These are phyloP conservation scores for Yamadazyma sp. DNA, from an alignment of 1,139 yeast species.

Conservation along the genomic window DNA sequence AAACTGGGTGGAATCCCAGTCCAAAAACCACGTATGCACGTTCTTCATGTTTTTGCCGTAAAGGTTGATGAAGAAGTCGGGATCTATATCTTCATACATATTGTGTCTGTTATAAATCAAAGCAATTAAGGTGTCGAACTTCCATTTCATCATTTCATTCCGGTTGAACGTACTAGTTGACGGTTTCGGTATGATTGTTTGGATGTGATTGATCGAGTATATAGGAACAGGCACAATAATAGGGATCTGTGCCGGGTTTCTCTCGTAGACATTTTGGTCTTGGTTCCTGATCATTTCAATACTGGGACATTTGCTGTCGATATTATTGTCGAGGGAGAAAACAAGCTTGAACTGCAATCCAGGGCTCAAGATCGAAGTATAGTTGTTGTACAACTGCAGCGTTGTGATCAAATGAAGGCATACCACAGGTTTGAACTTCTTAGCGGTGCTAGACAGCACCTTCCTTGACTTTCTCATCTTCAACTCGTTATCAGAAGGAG, in stretches of 20 bases:
- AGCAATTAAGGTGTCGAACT: slow-evolving; percentile 28
- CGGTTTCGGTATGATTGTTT: slow-evolving; percentile 28
- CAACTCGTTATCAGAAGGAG: slow-evolving; percentile 13
- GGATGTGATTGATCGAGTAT: slow-evolving; percentile 39
- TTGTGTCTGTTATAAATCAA: slow-evolving; percentile 31
- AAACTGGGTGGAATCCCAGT: slow-evolving; percentile 20
- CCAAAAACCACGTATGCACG: slow-evolving; percentile 27
- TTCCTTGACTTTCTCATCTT: slow-evolving; percentile 12
- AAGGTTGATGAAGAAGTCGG: slow-evolving; percentile 22
- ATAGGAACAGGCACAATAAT: slow-evolving; percentile 40
- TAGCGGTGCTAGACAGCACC: slow-evolving; percentile 1
- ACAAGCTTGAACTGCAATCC: slow-evolving; percentile 42
- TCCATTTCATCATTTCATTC: slow-evolving; percentile 32
- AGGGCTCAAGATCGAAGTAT: slow-evolving; percentile 25
- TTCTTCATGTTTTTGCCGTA: slow-evolving; percentile 31
- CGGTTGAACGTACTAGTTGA: slow-evolving; percentile 17
- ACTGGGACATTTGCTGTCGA: slow-evolving; percentile 46
- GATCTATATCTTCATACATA: slow-evolving; percentile 17
- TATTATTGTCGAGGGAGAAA: slow-evolving; percentile 57
- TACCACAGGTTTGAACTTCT: slow-evolving; percentile 12
- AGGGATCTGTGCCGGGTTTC: slow-evolving; percentile 25
- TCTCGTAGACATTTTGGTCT: slow-evolving; percentile 11
- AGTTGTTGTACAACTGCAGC: slow-evolving; percentile 41
- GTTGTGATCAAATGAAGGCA: slow-evolving; percentile 38
- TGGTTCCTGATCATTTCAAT: slow-evolving; percentile 33